Conservation (phyloP, 306 rosid genomes). For the Begonia fuchsioides region DNA sequence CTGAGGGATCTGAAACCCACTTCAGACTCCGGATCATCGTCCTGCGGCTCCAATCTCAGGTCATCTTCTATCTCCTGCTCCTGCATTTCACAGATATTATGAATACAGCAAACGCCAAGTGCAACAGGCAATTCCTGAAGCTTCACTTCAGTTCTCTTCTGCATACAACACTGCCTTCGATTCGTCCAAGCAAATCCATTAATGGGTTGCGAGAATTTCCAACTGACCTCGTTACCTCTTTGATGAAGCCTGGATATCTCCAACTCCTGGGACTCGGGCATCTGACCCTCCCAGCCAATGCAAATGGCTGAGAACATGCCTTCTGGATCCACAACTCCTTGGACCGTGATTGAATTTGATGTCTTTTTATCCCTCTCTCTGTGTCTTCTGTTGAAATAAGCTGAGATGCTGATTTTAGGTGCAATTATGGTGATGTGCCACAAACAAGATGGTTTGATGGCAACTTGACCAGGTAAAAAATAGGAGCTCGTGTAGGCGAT, state of each 20-base stretch:
- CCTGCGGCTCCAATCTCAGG: slow-evolving; percentile 29
- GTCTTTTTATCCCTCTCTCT: slow-evolving; percentile 84
- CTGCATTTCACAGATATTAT: slow-evolving; percentile 70
- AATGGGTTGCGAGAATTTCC: slow-evolving; percentile 53
- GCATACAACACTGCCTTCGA: slow-evolving; percentile 82
- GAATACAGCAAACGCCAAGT: slow-evolving; percentile 91
- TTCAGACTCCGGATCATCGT: slow-evolving; percentile 76
- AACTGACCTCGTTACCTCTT: slow-evolving; percentile 52
- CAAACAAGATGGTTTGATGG: too few relatives aligned
- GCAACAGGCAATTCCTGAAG: slow-evolving; percentile 78
- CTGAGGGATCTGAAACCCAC: slow-evolving; percentile 33
- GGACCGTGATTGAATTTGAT: slow-evolving; percentile 82
- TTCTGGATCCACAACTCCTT: slow-evolving; percentile 69
- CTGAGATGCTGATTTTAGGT: slow-evolving; percentile 75
- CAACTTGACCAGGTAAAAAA: too few relatives aligned
- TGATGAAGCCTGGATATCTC: slow-evolving; percentile 61
- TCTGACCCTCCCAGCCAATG: slow-evolving; percentile 93
- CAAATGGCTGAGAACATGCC: slow-evolving; percentile 78
- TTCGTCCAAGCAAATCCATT: slow-evolving; percentile 68
- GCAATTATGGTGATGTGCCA: too few relatives aligned
- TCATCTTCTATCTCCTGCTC: slow-evolving; percentile 56
- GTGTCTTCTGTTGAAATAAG: slow-evolving; percentile 73
- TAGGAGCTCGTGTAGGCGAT: too few relatives aligned
- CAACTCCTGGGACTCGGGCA: slow-evolving; percentile 81
- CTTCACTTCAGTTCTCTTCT: slow-evolving; percentile 79